A percentile compares a stretch with the other conserved stretches of the same genome.
Conservation (phyloP, 2,329 filamentous ascomycete species). For the Trichoderma sp. region DNA sequence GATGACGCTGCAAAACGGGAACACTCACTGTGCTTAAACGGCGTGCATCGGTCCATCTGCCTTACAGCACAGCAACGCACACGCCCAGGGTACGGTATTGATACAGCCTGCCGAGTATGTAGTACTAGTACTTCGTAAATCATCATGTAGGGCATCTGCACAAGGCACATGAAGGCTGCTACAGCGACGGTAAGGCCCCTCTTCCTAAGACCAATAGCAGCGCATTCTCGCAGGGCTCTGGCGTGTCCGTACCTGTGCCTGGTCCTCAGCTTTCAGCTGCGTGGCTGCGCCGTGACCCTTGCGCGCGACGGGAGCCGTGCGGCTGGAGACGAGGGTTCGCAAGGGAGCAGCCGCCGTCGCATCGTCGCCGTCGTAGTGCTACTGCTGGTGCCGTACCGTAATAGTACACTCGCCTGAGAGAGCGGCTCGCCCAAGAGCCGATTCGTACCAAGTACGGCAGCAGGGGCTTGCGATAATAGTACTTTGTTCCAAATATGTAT, state of each 20-base stretch:
- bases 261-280: slow-evolving; percentile 15
- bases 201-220: not conserved
- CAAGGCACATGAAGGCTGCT: not conserved
- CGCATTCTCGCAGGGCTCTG: not conserved
- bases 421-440: not conserved
- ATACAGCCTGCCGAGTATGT: not conserved
- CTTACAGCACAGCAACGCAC: not conserved
- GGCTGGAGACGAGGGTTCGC: slow-evolving; percentile 5
- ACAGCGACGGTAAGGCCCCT: not conserved
- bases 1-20: not conserved
- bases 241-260: not conserved
- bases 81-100: not conserved
- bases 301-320: not conserved
- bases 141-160: not conserved
- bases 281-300: slow-evolving; percentile 1
- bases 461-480: too few species aligned
- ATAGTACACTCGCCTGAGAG: too few species aligned
- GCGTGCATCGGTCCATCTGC: not conserved
- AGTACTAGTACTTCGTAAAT: not conserved
- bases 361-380: not conserved
- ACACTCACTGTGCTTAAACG: not conserved
- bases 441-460: too few species aligned
- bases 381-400: not conserved
- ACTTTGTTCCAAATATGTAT: not conserved
- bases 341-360: slow-evolving; percentile 19